Conservation (phyloP, 768 basidiomycete species). For the Tylopilus plumbeoviolaceoides region DNA sequence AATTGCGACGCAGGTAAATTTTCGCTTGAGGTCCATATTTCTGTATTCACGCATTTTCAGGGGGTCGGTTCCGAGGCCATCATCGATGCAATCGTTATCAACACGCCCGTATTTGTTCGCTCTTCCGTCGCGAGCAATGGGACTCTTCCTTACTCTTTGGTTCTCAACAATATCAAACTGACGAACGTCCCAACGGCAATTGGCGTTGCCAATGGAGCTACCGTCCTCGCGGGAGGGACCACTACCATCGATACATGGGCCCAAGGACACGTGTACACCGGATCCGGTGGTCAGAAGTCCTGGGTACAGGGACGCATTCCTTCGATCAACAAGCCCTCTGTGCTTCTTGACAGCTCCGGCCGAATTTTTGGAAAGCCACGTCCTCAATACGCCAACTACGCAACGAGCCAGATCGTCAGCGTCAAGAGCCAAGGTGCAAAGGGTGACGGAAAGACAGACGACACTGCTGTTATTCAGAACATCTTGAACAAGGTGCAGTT, state of each 20-base stretch:
- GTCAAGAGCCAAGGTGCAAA: conserved; percentile 65
- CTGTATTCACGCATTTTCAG: conserved; percentile 19
- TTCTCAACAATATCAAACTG: conserved; percentile 35
- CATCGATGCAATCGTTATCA: conserved; percentile 43
- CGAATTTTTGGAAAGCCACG: conserved; percentile 58
- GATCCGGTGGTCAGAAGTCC: conserved; percentile 38
- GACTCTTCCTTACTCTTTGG: conserved; percentile 30
- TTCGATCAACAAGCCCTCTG: conserved; percentile 46
- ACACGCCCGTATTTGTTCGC: conserved; percentile 43
- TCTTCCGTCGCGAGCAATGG: conserved; percentile 31
- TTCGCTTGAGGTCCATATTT: background rate
- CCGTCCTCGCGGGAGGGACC: conserved; percentile 35
- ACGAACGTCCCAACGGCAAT: conserved; percentile 34
- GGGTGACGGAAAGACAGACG: conserved; percentile 74
- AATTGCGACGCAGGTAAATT: conserved; percentile 29
- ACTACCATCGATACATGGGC: conserved; percentile 52
- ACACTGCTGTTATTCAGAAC: conserved; percentile 60
- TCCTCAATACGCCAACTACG: conserved; percentile 63
- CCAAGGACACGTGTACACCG: conserved; percentile 67
- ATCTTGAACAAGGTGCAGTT: conserved; percentile 49
- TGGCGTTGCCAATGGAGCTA: conserved; percentile 26
- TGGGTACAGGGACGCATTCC: conserved; percentile 51
- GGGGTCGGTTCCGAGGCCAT: conserved; percentile 41
- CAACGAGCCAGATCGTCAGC: conserved; percentile 61
- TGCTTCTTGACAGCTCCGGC: conserved; percentile 53